Percentiles rank a stretch among this genome's conserved stretches.
Evolutionary conservation across 2,329 filamentous ascomycete species (phyloP).

Genomic region (Metarhizium robertsii): DNA sequence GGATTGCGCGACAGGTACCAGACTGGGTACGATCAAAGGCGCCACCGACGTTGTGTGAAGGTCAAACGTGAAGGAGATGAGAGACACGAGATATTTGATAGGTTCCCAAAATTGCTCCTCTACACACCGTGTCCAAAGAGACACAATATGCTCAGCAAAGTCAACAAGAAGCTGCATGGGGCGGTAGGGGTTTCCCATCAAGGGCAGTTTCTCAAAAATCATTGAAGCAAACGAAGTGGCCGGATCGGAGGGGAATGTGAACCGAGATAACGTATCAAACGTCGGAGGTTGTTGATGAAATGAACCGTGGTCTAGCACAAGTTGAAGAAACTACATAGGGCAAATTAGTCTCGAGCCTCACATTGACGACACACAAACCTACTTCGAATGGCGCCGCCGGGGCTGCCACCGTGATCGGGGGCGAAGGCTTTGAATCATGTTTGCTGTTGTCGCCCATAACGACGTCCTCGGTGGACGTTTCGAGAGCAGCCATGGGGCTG

Average conservation of each 20-base stretch:
- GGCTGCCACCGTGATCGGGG: slow-evolving; percentile 12
- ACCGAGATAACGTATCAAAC: slow-evolving; percentile 58
- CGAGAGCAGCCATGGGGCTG: slow-evolving; percentile 56
- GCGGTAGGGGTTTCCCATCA: slow-evolving; percentile 38
- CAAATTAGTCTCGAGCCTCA: neutral
- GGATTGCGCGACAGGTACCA: slow-evolving; percentile 46
- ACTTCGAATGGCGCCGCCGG: slow-evolving; percentile 35
- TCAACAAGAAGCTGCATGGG: slow-evolving; percentile 50
- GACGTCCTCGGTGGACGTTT: slow-evolving; percentile 37
- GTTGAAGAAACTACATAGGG: slow-evolving; percentile 45
- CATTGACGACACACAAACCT: slow-evolving; percentile 3
- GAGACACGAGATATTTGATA: slow-evolving; percentile 54
- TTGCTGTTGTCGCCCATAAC: slow-evolving; percentile 22
- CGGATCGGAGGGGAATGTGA: slow-evolving; percentile 55
- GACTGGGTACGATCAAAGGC: slow-evolving; percentile 46
- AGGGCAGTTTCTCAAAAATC: slow-evolving; percentile 57
- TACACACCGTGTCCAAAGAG: slow-evolving; percentile 60
- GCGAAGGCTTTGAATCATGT: slow-evolving; percentile 6
- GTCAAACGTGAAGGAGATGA: slow-evolving; percentile 55
- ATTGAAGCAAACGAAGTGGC: slow-evolving; percentile 49
- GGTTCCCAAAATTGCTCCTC: slow-evolving; percentile 54
- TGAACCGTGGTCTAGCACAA: slow-evolving; percentile 54
- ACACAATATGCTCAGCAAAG: slow-evolving; percentile 54
- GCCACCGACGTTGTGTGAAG: slow-evolving; percentile 50
- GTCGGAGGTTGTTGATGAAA: slow-evolving; percentile 47